Base-by-base conservation (phyloP, 805 yeast species). In the Scheffersomyces lignosus region DNA sequence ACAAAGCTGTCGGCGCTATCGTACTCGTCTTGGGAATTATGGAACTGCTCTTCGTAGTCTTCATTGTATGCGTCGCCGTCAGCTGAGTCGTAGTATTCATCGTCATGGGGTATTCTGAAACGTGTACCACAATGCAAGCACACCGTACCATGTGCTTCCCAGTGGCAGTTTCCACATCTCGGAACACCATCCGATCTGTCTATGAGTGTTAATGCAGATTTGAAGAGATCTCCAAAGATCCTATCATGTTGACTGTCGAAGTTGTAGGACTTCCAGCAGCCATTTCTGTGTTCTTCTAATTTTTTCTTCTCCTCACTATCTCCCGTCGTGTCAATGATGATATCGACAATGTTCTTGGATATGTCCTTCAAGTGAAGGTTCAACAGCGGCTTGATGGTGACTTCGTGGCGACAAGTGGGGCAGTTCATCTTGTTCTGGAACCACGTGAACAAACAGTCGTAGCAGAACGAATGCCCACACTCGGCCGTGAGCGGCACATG, bases 381-480 rank as follows among this genome's bases (percentile, higher is more conserved):
- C 30, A 78, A 48, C 5, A 70, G 58, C 1, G 91, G 91, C 8
- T 66, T 59, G 3, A 60, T 59, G 20, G 56, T 65, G 29, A 83
- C 62, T 2, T 65, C 66, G 6, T 57, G 54, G 18, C 91, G 68
- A 49, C 91, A 84, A 5, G 81, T 65, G 0, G 93, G 91, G 56
- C 93, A 84, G n/a, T 77, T 69, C 35, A 72, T 61, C 38, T 73
- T 76, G 28, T 63, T 71, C 12, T 63, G 63, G 31, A 83, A 73
- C 91, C 93, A 84, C 16, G 71, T 68, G 14, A 66, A 61, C n/a
- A 83, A 53, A 53, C 91, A 65, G 15, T 64, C 74, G 52, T 84
- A 84, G 57, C 91, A 85, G 48, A 78, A 83, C 20, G 83, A 75
- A 53, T 85, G 93, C 2, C 91, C 91, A 62, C 93, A 85, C 9